These are phyloP conservation scores for Spiromastix sp. DNA, from an alignment of 2,329 filamentous ascomycete genomes.

Conservation along the genomic window DNA sequence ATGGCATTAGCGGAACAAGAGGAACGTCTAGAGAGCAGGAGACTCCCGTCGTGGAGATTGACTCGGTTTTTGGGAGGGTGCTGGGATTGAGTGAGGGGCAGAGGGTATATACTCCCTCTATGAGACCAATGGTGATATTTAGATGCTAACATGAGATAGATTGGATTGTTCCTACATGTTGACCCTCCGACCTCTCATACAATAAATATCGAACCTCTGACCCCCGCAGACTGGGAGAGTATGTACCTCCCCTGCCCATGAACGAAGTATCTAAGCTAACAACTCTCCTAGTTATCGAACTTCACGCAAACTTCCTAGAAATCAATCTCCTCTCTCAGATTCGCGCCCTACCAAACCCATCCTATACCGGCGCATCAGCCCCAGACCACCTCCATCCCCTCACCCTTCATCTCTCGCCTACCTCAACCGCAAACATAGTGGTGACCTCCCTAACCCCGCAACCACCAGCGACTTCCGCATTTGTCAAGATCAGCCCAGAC, in stretches of 20 bases:
- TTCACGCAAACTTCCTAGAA: slow-evolving; percentile 92
- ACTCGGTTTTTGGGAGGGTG: slow-evolving; percentile 69
- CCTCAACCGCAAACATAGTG: slow-evolving; percentile 85
- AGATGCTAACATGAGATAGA: slow-evolving; percentile 29
- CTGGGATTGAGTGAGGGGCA: slow-evolving; percentile 72
- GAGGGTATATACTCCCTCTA: slow-evolving; percentile 46
- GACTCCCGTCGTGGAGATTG: slow-evolving; percentile 68
- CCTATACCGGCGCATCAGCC: slow-evolving; percentile 43
- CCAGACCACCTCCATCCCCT: slow-evolving; percentile 60
- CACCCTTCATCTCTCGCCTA: slow-evolving; percentile 87
- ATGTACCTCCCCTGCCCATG: slow-evolving; percentile 19
- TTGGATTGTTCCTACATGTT: slow-evolving; percentile 61
- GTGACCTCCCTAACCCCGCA: slow-evolving; percentile 74
- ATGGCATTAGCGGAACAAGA: slow-evolving; percentile 55
- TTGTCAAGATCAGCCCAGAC: slow-evolving; percentile 86
- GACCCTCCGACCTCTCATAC: slow-evolving; percentile 88
- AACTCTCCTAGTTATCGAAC: slow-evolving; percentile 63
- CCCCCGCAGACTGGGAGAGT: slow-evolving; percentile 93
- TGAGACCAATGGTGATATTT: neutral
- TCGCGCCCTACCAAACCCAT: slow-evolving; percentile 80
- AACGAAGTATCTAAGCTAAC: slow-evolving; percentile 1
- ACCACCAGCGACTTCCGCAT: slow-evolving; percentile 56
- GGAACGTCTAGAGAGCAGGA: slow-evolving; percentile 63
- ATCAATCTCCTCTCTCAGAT: slow-evolving; percentile 89
- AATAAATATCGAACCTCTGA: slow-evolving; percentile 92